A percentile compares a stretch with the other conserved stretches of the same genome.
Evolutionary conservation across 108 stramenopile species (phyloP).

Genomic region (Hondaea fermentalgiana): DNA sequence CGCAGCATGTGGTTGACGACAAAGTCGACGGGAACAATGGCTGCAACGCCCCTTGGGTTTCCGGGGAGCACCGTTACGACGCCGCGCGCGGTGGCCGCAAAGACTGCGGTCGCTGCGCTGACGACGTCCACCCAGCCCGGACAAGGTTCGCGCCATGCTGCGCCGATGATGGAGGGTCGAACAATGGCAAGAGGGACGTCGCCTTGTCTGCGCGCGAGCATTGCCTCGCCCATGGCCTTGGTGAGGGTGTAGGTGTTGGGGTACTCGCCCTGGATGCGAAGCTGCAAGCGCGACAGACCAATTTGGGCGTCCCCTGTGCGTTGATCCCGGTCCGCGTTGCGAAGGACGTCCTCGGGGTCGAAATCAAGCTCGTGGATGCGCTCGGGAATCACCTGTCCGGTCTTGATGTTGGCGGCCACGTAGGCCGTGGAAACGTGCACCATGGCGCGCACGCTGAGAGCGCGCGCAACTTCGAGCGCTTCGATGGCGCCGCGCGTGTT

Average conservation of each 20-base stretch:
- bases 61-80: neutral
- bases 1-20: conserved; percentile 14
- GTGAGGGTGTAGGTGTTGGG: conserved; percentile 12
- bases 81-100: neutral
- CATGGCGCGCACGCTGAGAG: neutral
- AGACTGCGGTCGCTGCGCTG: neutral
- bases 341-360: neutral
- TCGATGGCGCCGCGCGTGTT: neutral
- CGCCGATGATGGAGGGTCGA: conserved; percentile 6
- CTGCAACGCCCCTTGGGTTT: neutral
- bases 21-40: neutral
- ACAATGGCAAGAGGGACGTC: neutral
- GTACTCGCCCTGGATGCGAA: neutral
- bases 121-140: conserved; percentile 8
- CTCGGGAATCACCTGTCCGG: neutral
- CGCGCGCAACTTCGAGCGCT: neutral
- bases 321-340: neutral
- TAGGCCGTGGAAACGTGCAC: conserved; percentile 13
- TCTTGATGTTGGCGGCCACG: neutral
- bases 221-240: neutral
- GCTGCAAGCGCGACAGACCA: neutral
- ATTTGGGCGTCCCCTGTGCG: neutral
- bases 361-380: neutral
- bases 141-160: neutral
- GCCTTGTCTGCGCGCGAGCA: neutral